Conservation (phyloP, 2,329 filamentous ascomycete genomes). For the Eutypa lata region DNA sequence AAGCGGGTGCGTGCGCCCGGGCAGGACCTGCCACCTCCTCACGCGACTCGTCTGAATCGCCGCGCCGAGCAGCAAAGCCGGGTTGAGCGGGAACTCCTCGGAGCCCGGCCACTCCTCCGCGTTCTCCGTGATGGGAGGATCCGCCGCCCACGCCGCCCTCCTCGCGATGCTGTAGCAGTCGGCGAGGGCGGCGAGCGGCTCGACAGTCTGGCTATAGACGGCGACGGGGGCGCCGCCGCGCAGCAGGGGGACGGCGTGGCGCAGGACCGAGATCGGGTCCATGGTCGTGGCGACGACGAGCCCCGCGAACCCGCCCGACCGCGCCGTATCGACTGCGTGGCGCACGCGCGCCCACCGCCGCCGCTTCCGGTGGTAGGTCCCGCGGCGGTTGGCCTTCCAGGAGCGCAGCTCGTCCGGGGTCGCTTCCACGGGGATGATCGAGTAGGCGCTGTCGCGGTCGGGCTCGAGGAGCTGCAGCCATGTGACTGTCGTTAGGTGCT, state of each 20-base stretch:
- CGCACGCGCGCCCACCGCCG: slow-evolving; percentile 74
- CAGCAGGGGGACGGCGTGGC: slow-evolving; percentile 73
- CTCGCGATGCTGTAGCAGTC: slow-evolving; percentile 83
- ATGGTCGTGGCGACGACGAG: slow-evolving; percentile 79
- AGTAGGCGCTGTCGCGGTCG: slow-evolving; percentile 69
- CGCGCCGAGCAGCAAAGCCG: slow-evolving; percentile 75
- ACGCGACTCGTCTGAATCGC: slow-evolving; percentile 78
- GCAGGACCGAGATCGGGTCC: slow-evolving; percentile 74
- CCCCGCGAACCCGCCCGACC: slow-evolving; percentile 75
- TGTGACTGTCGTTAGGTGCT: slow-evolving; percentile 77
- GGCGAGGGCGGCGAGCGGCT: slow-evolving; percentile 72
- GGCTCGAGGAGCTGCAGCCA: slow-evolving; percentile 91
- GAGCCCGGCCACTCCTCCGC: slow-evolving; percentile 58
- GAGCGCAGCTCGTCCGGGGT: slow-evolving; percentile 59
- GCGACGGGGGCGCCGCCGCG: slow-evolving; percentile 80
- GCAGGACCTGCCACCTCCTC: slow-evolving; percentile 84
- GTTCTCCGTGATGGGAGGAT: no score
- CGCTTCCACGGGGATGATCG: slow-evolving; percentile 58
- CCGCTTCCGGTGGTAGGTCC: slow-evolving; percentile 85
- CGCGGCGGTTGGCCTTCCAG: slow-evolving; percentile 79
- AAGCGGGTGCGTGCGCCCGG: slow-evolving; percentile 84
- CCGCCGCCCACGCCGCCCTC: slow-evolving; percentile 68
- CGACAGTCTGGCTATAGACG: slow-evolving; percentile 78
- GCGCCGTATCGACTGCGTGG: slow-evolving; percentile 70
- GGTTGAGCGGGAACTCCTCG: slow-evolving; percentile 82